Percentiles rank a stretch among this genome's conserved stretches.
Conservation (phyloP, 768 basidiomycete species). For the Amanita rubescens region DNA sequence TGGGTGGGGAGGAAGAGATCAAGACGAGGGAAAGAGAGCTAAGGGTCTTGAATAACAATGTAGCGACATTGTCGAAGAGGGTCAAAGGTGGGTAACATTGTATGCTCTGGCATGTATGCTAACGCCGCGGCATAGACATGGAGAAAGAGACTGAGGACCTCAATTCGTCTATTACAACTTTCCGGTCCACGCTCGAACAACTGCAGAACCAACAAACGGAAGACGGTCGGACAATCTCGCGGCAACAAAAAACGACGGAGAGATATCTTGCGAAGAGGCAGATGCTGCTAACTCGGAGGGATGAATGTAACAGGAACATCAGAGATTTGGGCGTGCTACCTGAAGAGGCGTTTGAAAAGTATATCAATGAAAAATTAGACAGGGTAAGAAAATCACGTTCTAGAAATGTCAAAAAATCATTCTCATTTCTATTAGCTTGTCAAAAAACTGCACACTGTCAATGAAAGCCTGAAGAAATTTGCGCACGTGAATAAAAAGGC, state of each 20-base stretch:
- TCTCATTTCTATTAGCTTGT: conserved; percentile 51
- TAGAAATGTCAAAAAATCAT: no score
- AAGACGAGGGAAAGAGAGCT: conserved; percentile 67
- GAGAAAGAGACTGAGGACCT: conserved; percentile 69
- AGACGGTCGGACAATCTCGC: conserved; percentile 79
- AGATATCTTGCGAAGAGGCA: conserved; percentile 90
- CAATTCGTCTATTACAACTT: conserved; percentile 56
- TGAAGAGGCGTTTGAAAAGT: conserved; percentile 96
- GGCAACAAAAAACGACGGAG: conserved; percentile 92
- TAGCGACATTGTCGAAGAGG: conserved; percentile 55
- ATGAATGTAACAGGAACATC: conserved; percentile 93
- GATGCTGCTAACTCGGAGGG: conserved; percentile 76
- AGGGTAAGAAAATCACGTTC: conserved; percentile 41
- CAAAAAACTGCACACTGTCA: conserved; percentile 87
- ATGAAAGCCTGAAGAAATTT: conserved; percentile 92
- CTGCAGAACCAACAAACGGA: conserved; percentile 79
- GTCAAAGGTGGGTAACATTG: conserved; percentile 40
- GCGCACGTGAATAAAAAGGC: conserved; percentile 99
- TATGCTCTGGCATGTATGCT: neutral
- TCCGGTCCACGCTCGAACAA: conserved; percentile 59
- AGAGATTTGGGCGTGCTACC: conserved; percentile 94
- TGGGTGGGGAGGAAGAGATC: conserved; percentile 55
- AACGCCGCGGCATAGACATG: conserved; percentile 35
- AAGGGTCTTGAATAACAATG: conserved; percentile 53
- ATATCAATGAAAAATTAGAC: conserved; percentile 82